A percentile compares a stretch with the other conserved stretches of the same genome.
These are phyloP conservation scores for Candida silvicultrix DNA, from an alignment of 805 yeast genomes.

Conservation along the genomic window DNA sequence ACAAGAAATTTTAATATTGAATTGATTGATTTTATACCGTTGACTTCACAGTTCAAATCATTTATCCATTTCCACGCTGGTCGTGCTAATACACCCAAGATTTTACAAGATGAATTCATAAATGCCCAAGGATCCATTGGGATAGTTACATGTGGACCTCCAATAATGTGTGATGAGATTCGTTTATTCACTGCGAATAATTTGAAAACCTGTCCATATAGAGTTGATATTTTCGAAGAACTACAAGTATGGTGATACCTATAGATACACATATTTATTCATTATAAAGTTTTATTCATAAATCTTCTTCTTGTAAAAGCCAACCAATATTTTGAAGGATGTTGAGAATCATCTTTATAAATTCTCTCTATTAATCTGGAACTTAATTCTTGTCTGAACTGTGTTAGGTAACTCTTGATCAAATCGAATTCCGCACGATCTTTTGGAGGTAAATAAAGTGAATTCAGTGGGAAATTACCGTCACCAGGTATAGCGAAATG, in stretches of 20 bases:
- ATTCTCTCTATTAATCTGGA: slow-evolving; percentile 70
- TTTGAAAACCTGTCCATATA: slow-evolving; percentile 34
- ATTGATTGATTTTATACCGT: not conserved
- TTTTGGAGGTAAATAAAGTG: slow-evolving; percentile 65
- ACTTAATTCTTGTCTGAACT: slow-evolving; percentile 92
- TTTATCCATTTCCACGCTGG: slow-evolving; percentile 30
- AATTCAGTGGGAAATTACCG: slow-evolving; percentile 86
- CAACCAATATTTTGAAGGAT: slow-evolving; percentile 90
- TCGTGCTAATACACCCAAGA: slow-evolving; percentile 39
- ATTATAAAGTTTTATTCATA: slow-evolving; percentile 76
- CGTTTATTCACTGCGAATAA: slow-evolving; percentile 39
- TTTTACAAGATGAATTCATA: slow-evolving; percentile 33
- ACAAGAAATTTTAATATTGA: slow-evolving; percentile 26
- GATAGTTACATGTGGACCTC: slow-evolving; percentile 61
- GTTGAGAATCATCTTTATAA: slow-evolving; percentile 48
- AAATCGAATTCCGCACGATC: slow-evolving; percentile 73
- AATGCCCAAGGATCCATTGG: slow-evolving; percentile 39
- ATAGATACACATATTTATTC: no score
- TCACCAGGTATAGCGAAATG: slow-evolving; percentile 93
- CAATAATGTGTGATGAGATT: slow-evolving; percentile 52
- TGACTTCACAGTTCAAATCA: slow-evolving; percentile 2
- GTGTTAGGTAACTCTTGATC: slow-evolving; percentile 76
- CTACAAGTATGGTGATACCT: slow-evolving; percentile 60
- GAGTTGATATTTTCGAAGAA: slow-evolving; percentile 72
- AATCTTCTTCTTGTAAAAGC: slow-evolving; percentile 93